Conservation (phyloP, 139 green algal genomes). For the Coccomyxa sp. region DNA sequence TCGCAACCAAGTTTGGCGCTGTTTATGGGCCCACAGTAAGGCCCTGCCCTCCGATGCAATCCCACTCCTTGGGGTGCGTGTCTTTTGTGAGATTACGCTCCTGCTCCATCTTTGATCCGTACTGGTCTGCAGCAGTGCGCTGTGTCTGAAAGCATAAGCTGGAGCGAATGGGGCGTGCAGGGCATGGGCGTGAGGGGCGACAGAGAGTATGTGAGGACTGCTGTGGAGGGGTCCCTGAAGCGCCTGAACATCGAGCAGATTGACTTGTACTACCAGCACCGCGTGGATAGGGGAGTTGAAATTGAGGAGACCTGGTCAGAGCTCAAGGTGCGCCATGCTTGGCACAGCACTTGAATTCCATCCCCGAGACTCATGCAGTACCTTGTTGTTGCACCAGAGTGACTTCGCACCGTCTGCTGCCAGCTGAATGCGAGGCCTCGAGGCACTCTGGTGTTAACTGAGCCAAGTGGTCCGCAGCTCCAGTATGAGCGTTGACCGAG, state of each 20-base stretch:
- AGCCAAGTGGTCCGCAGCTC: neutral
- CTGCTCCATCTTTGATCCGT: neutral
- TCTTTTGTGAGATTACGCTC: neutral
- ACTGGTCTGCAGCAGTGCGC: neutral
- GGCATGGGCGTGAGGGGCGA: neutral
- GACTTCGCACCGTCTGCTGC: neutral
- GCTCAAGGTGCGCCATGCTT: constrained; percentile 34
- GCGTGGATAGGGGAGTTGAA: constrained; percentile 45
- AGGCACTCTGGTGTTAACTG: neutral
- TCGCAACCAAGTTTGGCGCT: constrained; percentile 48
- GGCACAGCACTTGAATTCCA: neutral
- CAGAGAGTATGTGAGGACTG: constrained; percentile 17
- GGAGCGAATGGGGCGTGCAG: neutral
- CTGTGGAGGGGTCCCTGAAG: constrained; percentile 41
- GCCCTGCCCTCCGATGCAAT: neutral
- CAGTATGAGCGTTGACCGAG: neutral
- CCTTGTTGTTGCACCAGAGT: neutral
- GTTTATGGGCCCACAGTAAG: constrained; percentile 2
- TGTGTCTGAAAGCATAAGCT: neutral
- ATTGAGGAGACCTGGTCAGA: constrained; percentile 58
- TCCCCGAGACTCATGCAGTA: neutral
- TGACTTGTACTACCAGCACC: constrained; percentile 55
- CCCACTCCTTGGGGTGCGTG: no score
- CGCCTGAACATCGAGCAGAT: constrained; percentile 46
- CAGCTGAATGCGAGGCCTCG: neutral